Evolutionary conservation across 208 protist genomes (phyloP).

Genomic region (Leptomonas seymouri): DNA sequence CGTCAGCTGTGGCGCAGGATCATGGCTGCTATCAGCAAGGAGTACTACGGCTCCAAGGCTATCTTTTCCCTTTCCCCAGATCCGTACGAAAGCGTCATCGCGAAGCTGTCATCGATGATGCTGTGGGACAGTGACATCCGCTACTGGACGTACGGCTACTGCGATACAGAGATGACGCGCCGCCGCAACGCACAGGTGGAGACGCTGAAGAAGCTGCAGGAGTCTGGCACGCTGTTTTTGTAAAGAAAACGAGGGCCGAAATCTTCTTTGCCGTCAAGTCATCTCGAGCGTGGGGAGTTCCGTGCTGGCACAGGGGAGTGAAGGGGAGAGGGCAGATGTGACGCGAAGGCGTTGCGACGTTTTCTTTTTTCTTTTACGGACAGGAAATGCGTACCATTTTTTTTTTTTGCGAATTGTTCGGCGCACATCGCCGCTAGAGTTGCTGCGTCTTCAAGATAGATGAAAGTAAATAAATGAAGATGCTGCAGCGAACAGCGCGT

Average conservation of each 20-base stretch:
- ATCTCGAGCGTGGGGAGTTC: background rate
- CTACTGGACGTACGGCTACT: constrained; percentile 74
- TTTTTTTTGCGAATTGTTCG: no score
- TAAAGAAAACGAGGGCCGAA: background rate
- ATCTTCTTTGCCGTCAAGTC: no score
- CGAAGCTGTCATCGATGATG: constrained; percentile 90
- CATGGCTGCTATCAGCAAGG: constrained; percentile 65
- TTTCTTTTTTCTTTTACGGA: no score
- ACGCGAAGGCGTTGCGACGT: no score
- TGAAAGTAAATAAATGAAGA: no score
- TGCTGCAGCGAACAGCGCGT: no score
- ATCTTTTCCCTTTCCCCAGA: constrained; percentile 82
- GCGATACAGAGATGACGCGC: constrained; percentile 48
- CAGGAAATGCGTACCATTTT: no score
- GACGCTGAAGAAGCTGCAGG: constrained; percentile 53
- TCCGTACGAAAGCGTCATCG: constrained; percentile 80
- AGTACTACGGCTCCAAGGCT: constrained; percentile 80
- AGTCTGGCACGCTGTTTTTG: constrained; percentile 72
- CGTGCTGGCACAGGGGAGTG: no score
- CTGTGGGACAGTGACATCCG: constrained; percentile 71
- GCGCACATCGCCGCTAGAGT: no score
- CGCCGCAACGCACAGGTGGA: constrained; percentile 53
- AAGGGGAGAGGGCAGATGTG: no score
- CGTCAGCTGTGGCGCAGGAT: constrained; percentile 71
- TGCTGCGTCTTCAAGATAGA: no score